Evolutionary conservation across 2,329 filamentous ascomycete species (phyloP).

Genomic region (Calonectria naviculata): DNA sequence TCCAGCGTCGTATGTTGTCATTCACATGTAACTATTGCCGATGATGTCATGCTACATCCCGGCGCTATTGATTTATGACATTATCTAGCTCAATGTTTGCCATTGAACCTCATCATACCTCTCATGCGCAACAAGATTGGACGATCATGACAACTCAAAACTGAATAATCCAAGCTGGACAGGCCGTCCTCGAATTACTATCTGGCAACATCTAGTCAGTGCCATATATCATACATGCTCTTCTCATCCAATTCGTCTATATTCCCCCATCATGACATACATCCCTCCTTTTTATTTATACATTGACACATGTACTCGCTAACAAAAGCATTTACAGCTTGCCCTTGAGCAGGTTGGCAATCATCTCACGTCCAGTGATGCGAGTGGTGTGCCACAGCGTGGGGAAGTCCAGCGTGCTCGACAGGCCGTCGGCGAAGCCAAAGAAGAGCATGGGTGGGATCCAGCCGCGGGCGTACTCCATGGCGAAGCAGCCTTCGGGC

Average conservation of each 20-base stretch:
- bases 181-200: not conserved
- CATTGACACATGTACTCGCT: not conserved
- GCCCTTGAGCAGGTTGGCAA: constrained; percentile 74
- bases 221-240: not conserved
- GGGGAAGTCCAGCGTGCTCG: constrained; percentile 85
- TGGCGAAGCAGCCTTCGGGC: constrained; percentile 79
- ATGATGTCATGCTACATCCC: not conserved
- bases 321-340: constrained; percentile 69
- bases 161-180: not conserved
- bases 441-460: constrained; percentile 95
- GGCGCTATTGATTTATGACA: too few relatives aligned
- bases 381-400: constrained; percentile 84
- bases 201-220: not conserved
- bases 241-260: not conserved
- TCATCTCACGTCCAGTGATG: constrained; percentile 82
- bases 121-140: not conserved
- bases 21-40: not conserved
- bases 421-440: constrained; percentile 84
- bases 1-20: not conserved
- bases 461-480: constrained; percentile 89
- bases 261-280: not conserved
- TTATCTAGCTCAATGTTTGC: too few relatives aligned
- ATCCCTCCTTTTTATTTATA: not conserved
- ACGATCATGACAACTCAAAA: too few relatives aligned
- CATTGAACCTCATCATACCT: not conserved